Percentiles rank a stretch among this genome's conserved stretches.
These are phyloP conservation scores for Claviceps lovelessii DNA, from an alignment of 2,329 filamentous ascomycete genomes.

Conservation along the genomic window DNA sequence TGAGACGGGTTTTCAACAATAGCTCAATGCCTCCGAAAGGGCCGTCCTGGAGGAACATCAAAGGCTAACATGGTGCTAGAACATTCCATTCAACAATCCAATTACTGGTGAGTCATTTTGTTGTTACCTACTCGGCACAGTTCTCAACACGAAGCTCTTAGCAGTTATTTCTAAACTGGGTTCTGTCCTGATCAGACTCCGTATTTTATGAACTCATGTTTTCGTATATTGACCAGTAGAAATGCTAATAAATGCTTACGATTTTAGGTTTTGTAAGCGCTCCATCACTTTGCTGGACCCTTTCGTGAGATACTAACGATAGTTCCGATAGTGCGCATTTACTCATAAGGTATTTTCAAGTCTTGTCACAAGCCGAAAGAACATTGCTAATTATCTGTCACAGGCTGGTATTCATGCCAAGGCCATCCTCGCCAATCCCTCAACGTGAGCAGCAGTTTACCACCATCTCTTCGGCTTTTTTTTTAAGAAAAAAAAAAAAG, in stretches of 20 bases:
- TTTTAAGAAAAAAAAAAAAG: no score
- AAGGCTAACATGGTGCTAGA: constrained; percentile 1
- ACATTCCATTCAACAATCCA: constrained; percentile 17
- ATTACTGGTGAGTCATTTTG: constrained; percentile 12
- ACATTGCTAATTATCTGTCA: background rate
- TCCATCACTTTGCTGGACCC: no score
- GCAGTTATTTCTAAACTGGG: background rate
- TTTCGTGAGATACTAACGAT: background rate
- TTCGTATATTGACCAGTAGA: background rate
- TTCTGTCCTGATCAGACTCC: background rate
- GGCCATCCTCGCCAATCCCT: constrained; percentile 7
- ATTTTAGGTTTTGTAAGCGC: background rate
- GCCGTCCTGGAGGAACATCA: background rate
- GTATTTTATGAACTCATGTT: background rate
- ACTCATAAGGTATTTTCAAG: background rate
- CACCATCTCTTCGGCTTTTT: no score
- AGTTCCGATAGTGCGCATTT: background rate
- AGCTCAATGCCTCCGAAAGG: background rate
- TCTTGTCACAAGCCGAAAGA: background rate
- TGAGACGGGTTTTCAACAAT: background rate
- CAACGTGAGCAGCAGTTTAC: background rate
- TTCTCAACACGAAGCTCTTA: background rate
- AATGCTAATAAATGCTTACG: background rate
- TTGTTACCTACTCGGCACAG: no score
- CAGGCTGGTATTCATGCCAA: constrained; percentile 22